A percentile compares a stretch with the other conserved stretches of the same genome.
phyloP scores from a whole-genome alignment of 306 rosid species.

The apple (Malus domestica) region DNA sequence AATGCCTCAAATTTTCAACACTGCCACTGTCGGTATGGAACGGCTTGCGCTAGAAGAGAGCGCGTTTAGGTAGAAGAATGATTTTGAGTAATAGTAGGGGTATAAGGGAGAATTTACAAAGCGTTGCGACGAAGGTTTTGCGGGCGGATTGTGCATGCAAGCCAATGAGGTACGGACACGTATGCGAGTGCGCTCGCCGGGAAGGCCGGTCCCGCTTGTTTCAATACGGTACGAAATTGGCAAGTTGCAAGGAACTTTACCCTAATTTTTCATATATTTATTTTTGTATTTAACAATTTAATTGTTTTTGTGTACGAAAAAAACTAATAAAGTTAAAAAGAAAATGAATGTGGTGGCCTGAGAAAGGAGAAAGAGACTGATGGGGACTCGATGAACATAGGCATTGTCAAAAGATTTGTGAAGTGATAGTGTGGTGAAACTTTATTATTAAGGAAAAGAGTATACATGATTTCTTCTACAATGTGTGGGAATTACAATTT shows the following conservation, averaged over 20 bases:
- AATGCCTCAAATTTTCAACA: constrained; percentile 11
- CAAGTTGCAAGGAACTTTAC: background rate
- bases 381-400: background rate
- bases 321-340: background rate
- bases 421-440: background rate
- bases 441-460: background rate
- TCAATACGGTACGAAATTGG: background rate
- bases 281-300: background rate
- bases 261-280: background rate
- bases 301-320: background rate
- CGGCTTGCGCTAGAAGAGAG: background rate
- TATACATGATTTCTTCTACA: background rate
- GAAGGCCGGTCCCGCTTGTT: background rate
- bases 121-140: background rate
- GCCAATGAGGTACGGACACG: constrained; percentile 24
- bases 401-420: background rate
- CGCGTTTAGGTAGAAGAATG: background rate
- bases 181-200: background rate
- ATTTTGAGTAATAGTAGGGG: background rate
- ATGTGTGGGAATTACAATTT: background rate
- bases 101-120: background rate
- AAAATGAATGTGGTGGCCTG: background rate
- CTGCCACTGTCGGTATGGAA: background rate
- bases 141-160: background rate
- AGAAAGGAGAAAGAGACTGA: background rate